Evolutionary conservation across 148 eudicot genomes (phyloP).

Genomic region (Arbutus unedo): DNA sequence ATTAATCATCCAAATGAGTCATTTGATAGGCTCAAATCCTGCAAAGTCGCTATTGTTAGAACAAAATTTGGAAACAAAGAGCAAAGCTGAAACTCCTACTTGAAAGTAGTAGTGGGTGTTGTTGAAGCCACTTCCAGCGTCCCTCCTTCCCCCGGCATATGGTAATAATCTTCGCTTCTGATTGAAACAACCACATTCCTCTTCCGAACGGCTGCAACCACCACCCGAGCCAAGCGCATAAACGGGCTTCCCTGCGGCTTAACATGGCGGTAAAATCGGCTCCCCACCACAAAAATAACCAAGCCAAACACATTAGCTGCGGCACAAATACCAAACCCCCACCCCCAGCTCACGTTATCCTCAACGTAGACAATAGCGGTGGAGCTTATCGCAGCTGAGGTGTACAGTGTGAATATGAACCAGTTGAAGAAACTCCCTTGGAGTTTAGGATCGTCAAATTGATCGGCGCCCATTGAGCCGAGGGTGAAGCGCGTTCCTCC

Average conservation of each 20-base stretch:
- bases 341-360: constrained; percentile 42
- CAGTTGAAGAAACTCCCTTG: constrained; percentile 44
- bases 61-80: neutral
- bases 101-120: constrained; percentile 31
- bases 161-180: constrained; percentile 27
- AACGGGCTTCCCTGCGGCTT: constrained; percentile 43
- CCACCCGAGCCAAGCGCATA: constrained; percentile 30
- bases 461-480: constrained; percentile 46
- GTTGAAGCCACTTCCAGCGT: neutral
- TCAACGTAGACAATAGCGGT: constrained; percentile 43
- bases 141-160: constrained; percentile 11
- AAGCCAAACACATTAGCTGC: constrained; percentile 29
- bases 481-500: constrained; percentile 42
- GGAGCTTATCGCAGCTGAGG: constrained; percentile 18
- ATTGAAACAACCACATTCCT: constrained; percentile 21
- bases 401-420: constrained; percentile 29
- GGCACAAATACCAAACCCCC: constrained; percentile 29
- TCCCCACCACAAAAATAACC: constrained; percentile 31
- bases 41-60: neutral
- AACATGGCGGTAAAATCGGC: constrained; percentile 27
- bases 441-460: constrained; percentile 23
- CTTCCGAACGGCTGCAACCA: constrained; percentile 38
- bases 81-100: constrained; percentile 21
- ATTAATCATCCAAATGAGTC: too few relatives aligned
- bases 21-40: too few relatives aligned